Conservation (phyloP, 768 basidiomycete genomes). For the Clitopilus passeckerianus region DNA sequence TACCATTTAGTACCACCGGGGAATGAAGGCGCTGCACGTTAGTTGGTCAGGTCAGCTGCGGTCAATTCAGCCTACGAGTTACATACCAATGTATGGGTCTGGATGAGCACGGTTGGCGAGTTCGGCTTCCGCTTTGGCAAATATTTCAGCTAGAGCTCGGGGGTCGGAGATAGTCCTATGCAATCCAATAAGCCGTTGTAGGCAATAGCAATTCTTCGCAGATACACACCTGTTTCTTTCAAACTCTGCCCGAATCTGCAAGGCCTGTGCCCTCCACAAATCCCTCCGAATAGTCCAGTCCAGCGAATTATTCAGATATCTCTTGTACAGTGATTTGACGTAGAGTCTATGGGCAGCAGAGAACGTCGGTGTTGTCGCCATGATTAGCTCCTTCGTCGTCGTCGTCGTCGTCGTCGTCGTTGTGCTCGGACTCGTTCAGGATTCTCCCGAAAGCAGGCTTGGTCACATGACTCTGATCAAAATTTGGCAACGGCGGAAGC, state of each 20-base stretch:
- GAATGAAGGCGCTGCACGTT: slow-evolving; percentile 60
- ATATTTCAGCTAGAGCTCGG: slow-evolving; percentile 68
- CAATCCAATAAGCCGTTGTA: slow-evolving; percentile 1
- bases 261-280: slow-evolving; percentile 79
- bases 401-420: slow-evolving; percentile 10
- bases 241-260: slow-evolving; percentile 88
- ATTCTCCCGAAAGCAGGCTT: neutral
- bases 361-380: slow-evolving; percentile 56
- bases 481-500: slow-evolving; percentile 5
- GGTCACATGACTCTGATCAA: neutral
- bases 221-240: slow-evolving; percentile 78
- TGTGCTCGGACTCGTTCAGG: neutral
- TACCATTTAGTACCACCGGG: slow-evolving; percentile 97
- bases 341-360: slow-evolving; percentile 73
- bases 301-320: slow-evolving; percentile 79
- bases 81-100: slow-evolving; percentile 91
- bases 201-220: neutral
- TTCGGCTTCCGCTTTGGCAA: slow-evolving; percentile 75
- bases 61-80: neutral
- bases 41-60: neutral
- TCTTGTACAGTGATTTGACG: slow-evolving; percentile 89
- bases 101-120: slow-evolving; percentile 72
- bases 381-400: slow-evolving; percentile 20
- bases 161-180: slow-evolving; percentile 80
- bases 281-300: slow-evolving; percentile 89